Percentiles rank a stretch among this genome's conserved stretches.
Conservation (phyloP, 495 filamentous ascomycete genomes). For the Aspergillus asperescens region DNA sequence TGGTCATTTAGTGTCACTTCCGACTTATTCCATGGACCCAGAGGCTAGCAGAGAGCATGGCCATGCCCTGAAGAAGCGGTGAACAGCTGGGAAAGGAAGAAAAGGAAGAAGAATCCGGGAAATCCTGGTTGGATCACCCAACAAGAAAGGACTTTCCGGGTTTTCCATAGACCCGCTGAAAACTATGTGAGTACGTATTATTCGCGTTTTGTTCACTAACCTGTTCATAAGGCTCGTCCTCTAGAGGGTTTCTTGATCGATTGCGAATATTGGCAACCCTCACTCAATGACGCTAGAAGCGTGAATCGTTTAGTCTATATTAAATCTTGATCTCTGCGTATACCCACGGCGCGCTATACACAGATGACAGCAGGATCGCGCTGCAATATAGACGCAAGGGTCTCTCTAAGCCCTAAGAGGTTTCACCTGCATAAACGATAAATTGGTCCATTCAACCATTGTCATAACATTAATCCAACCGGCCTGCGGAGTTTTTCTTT, state of each 20-base stretch:
- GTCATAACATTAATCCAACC: background rate
- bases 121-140: background rate
- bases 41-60: no score
- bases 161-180: background rate
- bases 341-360: background rate
- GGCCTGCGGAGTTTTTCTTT: background rate
- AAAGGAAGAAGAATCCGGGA: conserved; percentile 4
- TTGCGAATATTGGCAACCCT: background rate
- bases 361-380: background rate
- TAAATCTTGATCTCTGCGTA: background rate
- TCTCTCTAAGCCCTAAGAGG: background rate
- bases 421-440: background rate
- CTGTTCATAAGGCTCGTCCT: background rate
- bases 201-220: background rate
- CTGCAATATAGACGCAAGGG: background rate
- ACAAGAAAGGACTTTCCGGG: background rate
- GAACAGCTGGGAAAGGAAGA: conserved; percentile 8
- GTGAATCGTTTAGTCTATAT: background rate
- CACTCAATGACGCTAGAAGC: background rate
- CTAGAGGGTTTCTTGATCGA: background rate
- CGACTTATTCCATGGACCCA: no score
- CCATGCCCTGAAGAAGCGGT: conserved; percentile 27
- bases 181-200: background rate
- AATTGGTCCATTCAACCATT: background rate
- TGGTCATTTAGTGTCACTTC: conserved; percentile 12